These are phyloP conservation scores for Pseudogymnoascus sp. DNA, from an alignment of 2,329 filamentous ascomycete species.

Conservation along the genomic window DNA sequence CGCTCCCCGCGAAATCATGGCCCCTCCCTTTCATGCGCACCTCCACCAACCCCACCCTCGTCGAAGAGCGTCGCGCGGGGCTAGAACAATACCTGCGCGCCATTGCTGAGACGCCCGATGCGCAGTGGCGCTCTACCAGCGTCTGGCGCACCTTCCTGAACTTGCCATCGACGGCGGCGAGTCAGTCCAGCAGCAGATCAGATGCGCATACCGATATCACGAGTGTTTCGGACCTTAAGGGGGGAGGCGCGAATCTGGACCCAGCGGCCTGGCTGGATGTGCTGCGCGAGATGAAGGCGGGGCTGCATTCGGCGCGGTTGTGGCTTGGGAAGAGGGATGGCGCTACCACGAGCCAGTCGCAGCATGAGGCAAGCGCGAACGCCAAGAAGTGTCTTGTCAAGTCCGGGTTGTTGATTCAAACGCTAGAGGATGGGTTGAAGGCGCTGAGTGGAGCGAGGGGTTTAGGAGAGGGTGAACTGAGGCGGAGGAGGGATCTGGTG, in stretches of 20 bases:
- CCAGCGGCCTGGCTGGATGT: constrained; percentile 69
- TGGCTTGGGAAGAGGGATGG: constrained; percentile 61
- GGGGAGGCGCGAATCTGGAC: constrained; percentile 39
- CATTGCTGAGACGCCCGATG: constrained; percentile 66
- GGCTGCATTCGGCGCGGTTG: constrained; percentile 58
- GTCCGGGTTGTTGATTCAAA: constrained; percentile 54
- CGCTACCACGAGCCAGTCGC: constrained; percentile 41
- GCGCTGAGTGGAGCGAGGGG: constrained; percentile 38
- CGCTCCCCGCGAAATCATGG: constrained; percentile 72
- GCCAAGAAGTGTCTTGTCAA: constrained; percentile 67
- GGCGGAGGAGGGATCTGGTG: constrained; percentile 62
- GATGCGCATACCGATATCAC: constrained; percentile 19
- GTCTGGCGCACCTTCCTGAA: constrained; percentile 69
- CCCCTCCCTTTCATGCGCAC: constrained; percentile 52
- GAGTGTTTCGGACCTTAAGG: constrained; percentile 29
- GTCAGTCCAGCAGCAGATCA: constrained; percentile 22
- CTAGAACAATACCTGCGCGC: constrained; percentile 65
- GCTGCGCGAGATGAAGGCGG: constrained; percentile 63
- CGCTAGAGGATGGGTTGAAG: constrained; percentile 57
- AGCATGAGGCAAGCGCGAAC: constrained; percentile 60
- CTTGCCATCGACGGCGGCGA: constrained; percentile 45
- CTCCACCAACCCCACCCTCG: constrained; percentile 58
- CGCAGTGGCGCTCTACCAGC: constrained; percentile 64
- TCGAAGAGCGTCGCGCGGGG: constrained; percentile 58
- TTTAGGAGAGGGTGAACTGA: constrained; percentile 66